A percentile compares a stretch with the other conserved stretches of the same genome.
phyloP scores from a whole-genome alignment of 2,329 filamentous ascomycete genomes.

The Thermothelomyces thermophilus region DNA sequence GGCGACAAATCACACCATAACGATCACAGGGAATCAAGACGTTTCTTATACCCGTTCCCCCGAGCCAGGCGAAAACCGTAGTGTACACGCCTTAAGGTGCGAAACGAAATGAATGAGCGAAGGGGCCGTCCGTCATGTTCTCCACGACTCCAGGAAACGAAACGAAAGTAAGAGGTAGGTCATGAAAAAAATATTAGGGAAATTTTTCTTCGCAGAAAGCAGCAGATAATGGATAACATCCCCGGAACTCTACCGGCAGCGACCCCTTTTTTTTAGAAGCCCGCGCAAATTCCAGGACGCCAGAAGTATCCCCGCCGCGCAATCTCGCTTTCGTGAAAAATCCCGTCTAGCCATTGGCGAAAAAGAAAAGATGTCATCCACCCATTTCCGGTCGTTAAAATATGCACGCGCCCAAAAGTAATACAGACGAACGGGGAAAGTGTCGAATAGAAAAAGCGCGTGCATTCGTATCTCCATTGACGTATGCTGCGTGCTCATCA shows the following conservation, averaged over 20 bases:
- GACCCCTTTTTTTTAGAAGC: constrained; percentile 21
- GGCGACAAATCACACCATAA: neutral
- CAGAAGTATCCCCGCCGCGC: constrained; percentile 25
- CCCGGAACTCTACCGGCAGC: constrained; percentile 28
- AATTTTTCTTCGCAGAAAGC: constrained; percentile 25
- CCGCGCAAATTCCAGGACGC: constrained; percentile 25
- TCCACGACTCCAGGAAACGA: no score
- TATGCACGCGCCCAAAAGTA: constrained; percentile 30
- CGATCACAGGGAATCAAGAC: constrained; percentile 16
- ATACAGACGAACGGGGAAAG: constrained; percentile 24
- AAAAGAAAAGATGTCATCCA: constrained; percentile 17
- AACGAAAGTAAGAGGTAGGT: constrained; percentile 27
- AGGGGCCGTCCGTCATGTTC: constrained; percentile 4
- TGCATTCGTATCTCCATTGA: constrained; percentile 23
- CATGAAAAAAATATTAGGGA: constrained; percentile 26
- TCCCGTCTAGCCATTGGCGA: constrained; percentile 17
- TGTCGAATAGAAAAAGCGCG: constrained; percentile 23
- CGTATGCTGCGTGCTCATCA: constrained; percentile 21
- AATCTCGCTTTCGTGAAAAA: constrained; percentile 17
- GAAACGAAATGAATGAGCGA: constrained; percentile 18
- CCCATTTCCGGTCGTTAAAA: constrained; percentile 30
- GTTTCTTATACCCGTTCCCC: constrained; percentile 19
- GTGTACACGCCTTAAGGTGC: constrained; percentile 28
- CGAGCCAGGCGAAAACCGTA: constrained; percentile 19
- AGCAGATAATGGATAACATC: constrained; percentile 28